A percentile compares a stretch with the other conserved stretches of the same genome.
phyloP scores from a whole-genome alignment of 495 filamentous ascomycete species.

The Lindgomyces ingoldianus region DNA sequence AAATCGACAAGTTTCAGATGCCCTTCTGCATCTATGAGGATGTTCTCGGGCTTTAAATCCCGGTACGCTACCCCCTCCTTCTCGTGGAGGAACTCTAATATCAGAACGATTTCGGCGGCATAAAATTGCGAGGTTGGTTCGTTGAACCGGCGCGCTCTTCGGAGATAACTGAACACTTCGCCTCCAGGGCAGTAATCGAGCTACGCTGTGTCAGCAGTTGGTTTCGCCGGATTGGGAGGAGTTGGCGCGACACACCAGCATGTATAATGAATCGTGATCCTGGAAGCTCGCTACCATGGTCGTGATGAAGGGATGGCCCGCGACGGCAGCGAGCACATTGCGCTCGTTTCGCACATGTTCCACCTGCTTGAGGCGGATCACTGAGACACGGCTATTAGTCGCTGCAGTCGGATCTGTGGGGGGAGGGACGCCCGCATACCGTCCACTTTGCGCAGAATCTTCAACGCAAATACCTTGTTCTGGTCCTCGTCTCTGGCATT shows the following conservation, averaged over 20 bases:
- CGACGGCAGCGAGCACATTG: constrained; percentile 78
- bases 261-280: constrained; percentile 84
- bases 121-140: constrained; percentile 88
- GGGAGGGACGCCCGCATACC: constrained; percentile 47
- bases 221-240: background rate
- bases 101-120: constrained; percentile 90
- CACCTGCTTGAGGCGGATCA: constrained; percentile 95
- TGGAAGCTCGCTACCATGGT: constrained; percentile 88
- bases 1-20: constrained; percentile 99
- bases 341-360: constrained; percentile 97
- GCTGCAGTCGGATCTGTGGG: constrained; percentile 3
- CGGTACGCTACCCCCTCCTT: constrained; percentile 85
- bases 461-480: constrained; percentile 84
- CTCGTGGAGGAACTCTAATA: constrained; percentile 91
- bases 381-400: constrained; percentile 49
- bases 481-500: constrained; percentile 39
- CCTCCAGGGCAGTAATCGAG: constrained; percentile 93
- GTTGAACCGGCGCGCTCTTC: constrained; percentile 81
- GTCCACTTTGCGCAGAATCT: constrained; percentile 88
- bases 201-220: constrained; percentile 41
- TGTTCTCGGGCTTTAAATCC: constrained; percentile 95
- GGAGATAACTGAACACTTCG: constrained; percentile 92
- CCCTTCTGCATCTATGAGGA: constrained; percentile 85
- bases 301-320: constrained; percentile 94
- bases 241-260: constrained; percentile 64